Percentiles rank a stretch among this genome's conserved stretches.
phyloP scores from a whole-genome alignment of 108 stramenopile genomes.

The Cyclotella sp. region DNA sequence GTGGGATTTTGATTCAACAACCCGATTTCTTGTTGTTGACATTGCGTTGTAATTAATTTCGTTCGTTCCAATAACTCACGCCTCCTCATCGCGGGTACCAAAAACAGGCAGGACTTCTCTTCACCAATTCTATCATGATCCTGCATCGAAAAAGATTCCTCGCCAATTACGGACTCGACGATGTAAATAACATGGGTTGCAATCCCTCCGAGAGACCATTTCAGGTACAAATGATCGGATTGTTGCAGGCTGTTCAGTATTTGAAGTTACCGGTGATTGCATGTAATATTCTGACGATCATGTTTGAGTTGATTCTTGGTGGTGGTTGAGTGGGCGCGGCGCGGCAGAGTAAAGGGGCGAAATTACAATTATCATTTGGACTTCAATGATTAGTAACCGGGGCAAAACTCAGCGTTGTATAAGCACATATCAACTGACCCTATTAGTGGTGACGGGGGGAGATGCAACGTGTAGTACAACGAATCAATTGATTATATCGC shows the following conservation, averaged over 20 bases:
- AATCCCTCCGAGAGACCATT: slow-evolving; percentile 59
- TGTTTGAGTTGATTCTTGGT: slow-evolving; percentile 88
- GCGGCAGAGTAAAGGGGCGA: not conserved
- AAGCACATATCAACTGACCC: too few species aligned
- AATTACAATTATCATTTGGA: not conserved
- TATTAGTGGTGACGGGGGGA: not conserved
- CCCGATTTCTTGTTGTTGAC: not conserved
- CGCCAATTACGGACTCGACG: slow-evolving; percentile 81
- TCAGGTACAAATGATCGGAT: slow-evolving; percentile 71
- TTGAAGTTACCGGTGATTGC: slow-evolving; percentile 85
- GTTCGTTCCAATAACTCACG: not conserved
- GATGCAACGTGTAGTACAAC: not conserved
- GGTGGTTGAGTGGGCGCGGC: slow-evolving; percentile 32
- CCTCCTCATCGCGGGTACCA: not conserved
- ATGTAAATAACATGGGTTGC: slow-evolving; percentile 60
- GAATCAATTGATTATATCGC: not conserved
- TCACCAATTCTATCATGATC: slow-evolving; percentile 79
- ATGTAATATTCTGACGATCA: slow-evolving; percentile 72
- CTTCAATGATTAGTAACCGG: too few species aligned
- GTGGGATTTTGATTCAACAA: not conserved
- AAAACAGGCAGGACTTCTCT: slow-evolving; percentile 75
- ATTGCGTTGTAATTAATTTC: not conserved
- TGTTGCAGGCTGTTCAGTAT: slow-evolving; percentile 85
- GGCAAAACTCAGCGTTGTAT: too few species aligned
- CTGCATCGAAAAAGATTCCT: slow-evolving; percentile 84